phyloP scores from a whole-genome alignment of 2,329 filamentous ascomycete genomes.

The Sporothrix globosa region DNA sequence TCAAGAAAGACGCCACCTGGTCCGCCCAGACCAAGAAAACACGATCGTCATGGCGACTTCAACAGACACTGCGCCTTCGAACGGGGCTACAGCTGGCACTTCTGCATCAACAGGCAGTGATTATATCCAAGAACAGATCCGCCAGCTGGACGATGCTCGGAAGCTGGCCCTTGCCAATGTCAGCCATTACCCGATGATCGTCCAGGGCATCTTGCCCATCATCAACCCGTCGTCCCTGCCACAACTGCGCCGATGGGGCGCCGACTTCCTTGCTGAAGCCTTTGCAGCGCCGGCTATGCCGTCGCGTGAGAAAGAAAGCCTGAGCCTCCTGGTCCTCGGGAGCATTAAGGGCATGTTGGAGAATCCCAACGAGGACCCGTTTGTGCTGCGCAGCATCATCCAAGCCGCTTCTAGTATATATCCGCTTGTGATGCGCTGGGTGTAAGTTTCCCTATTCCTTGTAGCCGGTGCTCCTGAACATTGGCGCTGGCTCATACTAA shows the following conservation, averaged over 20 bases:
- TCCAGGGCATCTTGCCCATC: slow-evolving; percentile 90
- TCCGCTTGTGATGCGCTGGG: slow-evolving; percentile 86
- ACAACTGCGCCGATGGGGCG: slow-evolving; percentile 91
- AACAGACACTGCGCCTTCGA: not conserved
- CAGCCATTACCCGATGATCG: slow-evolving; percentile 86
- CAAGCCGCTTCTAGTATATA: slow-evolving; percentile 92
- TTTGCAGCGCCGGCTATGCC: slow-evolving; percentile 89
- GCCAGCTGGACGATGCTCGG: slow-evolving; percentile 86
- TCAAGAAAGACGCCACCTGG: no score
- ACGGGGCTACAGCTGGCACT: not conserved
- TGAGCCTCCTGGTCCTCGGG: slow-evolving; percentile 76
- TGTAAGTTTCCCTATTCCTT: slow-evolving; percentile 66
- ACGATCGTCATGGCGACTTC: slow-evolving; percentile 24
- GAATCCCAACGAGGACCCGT: slow-evolving; percentile 72
- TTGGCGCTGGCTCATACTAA: slow-evolving; percentile 32
- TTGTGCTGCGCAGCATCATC: slow-evolving; percentile 82
- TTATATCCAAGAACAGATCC: slow-evolving; percentile 74
- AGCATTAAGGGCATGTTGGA: slow-evolving; percentile 72
- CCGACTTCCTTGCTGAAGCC: slow-evolving; percentile 92
- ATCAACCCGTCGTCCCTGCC: slow-evolving; percentile 74
- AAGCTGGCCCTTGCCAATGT: slow-evolving; percentile 86
- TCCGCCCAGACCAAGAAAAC: not conserved
- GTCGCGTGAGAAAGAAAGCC: slow-evolving; percentile 75
- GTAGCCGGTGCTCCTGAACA: not conserved
- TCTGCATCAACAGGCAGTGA: slow-evolving; percentile 20